A percentile compares a stretch with the other conserved stretches of the same genome.
These are phyloP conservation scores for Candida sojae DNA, from an alignment of 1,139 yeast species.

Conservation along the genomic window DNA sequence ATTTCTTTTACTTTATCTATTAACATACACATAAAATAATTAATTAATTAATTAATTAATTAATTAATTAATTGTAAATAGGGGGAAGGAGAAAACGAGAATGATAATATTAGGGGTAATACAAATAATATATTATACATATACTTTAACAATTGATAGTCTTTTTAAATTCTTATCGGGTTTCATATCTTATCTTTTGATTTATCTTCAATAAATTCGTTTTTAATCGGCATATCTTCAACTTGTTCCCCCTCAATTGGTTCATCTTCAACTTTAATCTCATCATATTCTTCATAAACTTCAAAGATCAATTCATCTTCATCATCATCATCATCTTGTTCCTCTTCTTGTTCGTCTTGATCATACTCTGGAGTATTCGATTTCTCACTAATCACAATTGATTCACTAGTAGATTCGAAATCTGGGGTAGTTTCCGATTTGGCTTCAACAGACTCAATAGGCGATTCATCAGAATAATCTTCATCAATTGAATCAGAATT, in stretches of 20 bases:
- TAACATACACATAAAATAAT: not conserved
- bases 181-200: not conserved
- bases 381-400: not conserved
- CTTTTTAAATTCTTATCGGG: not conserved
- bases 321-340: not conserved
- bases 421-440: not conserved
- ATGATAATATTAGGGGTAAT: not conserved
- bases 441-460: not conserved
- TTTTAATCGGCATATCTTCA: not conserved
- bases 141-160: not conserved
- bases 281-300: not conserved
- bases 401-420: not conserved
- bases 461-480: not conserved
- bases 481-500: not conserved
- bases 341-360: not conserved
- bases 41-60: not conserved
- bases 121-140: not conserved
- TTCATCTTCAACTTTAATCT: not conserved
- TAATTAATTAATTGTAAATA: not conserved
- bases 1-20: not conserved
- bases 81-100: not conserved
- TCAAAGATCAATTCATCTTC: not conserved
- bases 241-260: not conserved
- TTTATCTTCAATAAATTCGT: not conserved
- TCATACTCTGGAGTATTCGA: not conserved